Conservation (phyloP, 768 basidiomycete species). For the Suillus paluster region DNA sequence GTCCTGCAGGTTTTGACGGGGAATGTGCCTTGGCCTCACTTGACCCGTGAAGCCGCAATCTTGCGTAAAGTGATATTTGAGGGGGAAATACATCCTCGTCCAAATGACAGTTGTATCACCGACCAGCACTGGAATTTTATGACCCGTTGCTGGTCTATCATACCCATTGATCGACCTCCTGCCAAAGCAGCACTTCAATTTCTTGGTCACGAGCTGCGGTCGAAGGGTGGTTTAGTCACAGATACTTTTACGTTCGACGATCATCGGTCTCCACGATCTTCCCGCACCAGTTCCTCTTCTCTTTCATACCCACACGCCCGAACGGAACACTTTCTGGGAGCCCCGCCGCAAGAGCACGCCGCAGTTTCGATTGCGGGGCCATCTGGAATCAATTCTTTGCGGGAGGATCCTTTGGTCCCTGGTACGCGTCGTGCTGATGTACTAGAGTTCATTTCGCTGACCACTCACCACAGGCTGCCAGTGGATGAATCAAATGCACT, state of each 20-base stretch:
- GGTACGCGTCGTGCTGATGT: conserved; percentile 40
- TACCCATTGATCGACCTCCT: neutral
- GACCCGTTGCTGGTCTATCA: neutral
- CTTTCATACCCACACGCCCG: neutral
- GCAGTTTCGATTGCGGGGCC: neutral
- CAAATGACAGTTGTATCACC: no score
- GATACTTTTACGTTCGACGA: neutral
- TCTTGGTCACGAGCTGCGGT: neutral
- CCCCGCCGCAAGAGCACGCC: neutral
- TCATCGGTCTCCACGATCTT: neutral
- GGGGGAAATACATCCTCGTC: no score
- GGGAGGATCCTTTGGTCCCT: conserved; percentile 59
- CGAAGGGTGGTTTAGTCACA: neutral
- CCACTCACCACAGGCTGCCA: conserved; percentile 31
- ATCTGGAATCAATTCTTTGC: conserved; percentile 43
- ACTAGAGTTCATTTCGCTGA: neutral
- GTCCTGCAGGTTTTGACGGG: neutral
- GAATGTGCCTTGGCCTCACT: no score
- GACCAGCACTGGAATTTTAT: neutral
- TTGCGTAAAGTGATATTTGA: no score
- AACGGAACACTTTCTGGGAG: neutral
- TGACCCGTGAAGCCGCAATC: no score
- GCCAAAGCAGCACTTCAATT: neutral
- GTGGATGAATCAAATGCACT: conserved; percentile 39
- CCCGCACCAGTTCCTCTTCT: neutral